These are phyloP conservation scores for Groenewaldozyma salmanticensis DNA, from an alignment of 805 yeast species.

Conservation along the genomic window DNA sequence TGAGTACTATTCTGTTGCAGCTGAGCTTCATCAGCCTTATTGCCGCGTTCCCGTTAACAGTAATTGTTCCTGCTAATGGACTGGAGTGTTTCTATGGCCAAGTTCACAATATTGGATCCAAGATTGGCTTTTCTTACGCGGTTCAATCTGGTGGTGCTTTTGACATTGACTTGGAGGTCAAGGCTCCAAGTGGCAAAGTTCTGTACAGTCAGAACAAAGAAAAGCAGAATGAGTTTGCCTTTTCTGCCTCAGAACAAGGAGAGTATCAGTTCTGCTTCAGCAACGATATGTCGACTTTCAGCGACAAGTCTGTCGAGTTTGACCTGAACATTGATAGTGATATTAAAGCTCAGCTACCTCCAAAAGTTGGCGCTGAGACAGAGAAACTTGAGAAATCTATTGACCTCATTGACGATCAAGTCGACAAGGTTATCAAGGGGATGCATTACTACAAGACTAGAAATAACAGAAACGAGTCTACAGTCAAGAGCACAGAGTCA, in stretches of 20 bases:
- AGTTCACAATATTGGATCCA: constrained; percentile 49
- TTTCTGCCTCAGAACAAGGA: constrained; percentile 55
- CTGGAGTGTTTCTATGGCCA: constrained; percentile 61
- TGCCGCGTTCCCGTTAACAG: constrained; percentile 50
- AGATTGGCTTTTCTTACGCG: constrained; percentile 69
- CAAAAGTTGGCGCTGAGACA: constrained; percentile 21
- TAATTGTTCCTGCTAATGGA: constrained; percentile 67
- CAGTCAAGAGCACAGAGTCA: constrained; percentile 70
- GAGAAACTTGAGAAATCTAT: constrained; percentile 25
- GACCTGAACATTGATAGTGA: constrained; percentile 46
- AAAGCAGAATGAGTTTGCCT: constrained; percentile 72
- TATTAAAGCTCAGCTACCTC: constrained; percentile 56
- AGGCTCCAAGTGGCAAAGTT: constrained; percentile 46
- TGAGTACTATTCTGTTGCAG: too few species aligned
- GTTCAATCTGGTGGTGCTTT: constrained; percentile 74
- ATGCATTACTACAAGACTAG: constrained; percentile 81
- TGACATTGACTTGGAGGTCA: constrained; percentile 59
- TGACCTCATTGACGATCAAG: constrained; percentile 20
- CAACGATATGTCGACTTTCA: constrained; percentile 70
- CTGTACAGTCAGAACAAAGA: constrained; percentile 48
- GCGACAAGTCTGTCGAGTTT: constrained; percentile 77
- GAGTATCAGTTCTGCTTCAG: constrained; percentile 84
- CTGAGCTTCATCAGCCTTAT: too few species aligned
- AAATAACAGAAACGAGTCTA: constrained; percentile 82
- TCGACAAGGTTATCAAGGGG: constrained; percentile 24